Evolutionary conservation across 768 basidiomycete species (phyloP).

Genomic region (Termitomyces titanicus): DNA sequence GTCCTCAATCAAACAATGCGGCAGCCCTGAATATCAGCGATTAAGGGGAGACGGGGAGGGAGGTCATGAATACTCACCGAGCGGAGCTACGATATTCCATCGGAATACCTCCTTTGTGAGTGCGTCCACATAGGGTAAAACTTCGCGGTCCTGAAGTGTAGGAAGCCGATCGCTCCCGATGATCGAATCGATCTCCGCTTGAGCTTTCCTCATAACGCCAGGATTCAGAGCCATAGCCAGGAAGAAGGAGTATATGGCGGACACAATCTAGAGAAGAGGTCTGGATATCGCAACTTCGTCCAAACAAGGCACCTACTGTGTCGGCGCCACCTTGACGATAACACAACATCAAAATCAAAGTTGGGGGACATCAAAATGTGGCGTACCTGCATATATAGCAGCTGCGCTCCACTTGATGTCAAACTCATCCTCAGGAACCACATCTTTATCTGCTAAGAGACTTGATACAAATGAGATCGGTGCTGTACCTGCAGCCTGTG

Average conservation of each 20-base stretch:
- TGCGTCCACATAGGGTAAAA: slow-evolving; percentile 58
- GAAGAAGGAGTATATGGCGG: neutral
- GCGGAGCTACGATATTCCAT: slow-evolving; percentile 43
- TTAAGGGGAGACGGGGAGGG: no score
- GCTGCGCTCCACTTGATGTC: slow-evolving; percentile 35
- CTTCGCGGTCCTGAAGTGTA: slow-evolving; percentile 50
- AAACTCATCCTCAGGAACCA: no score
- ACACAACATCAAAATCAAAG: neutral
- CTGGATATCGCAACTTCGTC: neutral
- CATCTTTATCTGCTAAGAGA: no score
- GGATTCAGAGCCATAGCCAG: slow-evolving; percentile 57
- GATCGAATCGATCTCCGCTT: slow-evolving; percentile 10
- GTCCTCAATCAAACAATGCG: no score
- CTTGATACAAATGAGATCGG: no score
- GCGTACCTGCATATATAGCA: slow-evolving; percentile 41
- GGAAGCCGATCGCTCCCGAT: slow-evolving; percentile 45
- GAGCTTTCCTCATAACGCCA: slow-evolving; percentile 43
- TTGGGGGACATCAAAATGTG: neutral
- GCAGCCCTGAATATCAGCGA: no score
- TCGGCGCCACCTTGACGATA: no score
- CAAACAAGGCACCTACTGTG: slow-evolving; percentile 19
- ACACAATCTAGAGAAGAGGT: slow-evolving; percentile 43
- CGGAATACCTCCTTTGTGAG: no score
- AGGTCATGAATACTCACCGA: slow-evolving; percentile 25
- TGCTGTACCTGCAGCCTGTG: no score